Evolutionary conservation across 1,139 yeast genomes (phyloP), one percentile per base, ranked within the genome.

Genomic region (Saccharomyces hybrid): DNA sequence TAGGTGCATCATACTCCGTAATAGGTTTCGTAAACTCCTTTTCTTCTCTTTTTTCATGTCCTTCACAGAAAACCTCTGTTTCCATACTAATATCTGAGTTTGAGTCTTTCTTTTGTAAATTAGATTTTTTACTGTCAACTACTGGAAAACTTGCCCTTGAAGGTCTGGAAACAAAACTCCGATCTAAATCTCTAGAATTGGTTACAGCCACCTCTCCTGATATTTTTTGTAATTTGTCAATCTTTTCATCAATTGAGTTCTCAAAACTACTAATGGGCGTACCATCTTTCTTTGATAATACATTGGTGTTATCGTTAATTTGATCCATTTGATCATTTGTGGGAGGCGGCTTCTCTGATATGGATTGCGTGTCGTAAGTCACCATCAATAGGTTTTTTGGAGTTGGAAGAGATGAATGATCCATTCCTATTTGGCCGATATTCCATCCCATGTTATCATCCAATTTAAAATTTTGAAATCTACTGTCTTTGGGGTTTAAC

Each of bases 401-500:
- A 38, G 26, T 16, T 38, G 4, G 42, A 4, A 14, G 44, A 38
- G 44, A 38, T 38, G 25, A 9, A 16, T 38, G 25, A 5, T 8
- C 25, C 44, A 16, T 11, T 5, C 16, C 19, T 16, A 14, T 11
- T 52, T 55, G 60, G 7, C 58, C 59, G 27, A 58, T 28, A 25
- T 31, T 29, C 26, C 38, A 46, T 5, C 34, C 48, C 11, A 55
- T 49, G 42, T 51, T 44, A 14, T 52, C 46, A 23, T 50, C 50
- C 2, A 42, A 25, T n/a, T 53, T 46, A 48, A 52, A 55, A 25
- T 50, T 48, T 9, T 46, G 42, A 49, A 52, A 59, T 23, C 51
- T 52, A 2, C 28, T 25, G 8, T 27, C 14, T 3, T 50, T 19
- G 4, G 62, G 54, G 49, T 62, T 60, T 9, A 63, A 23, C 29